Evolutionary conservation across 306 rosid species (phyloP), one percentile per base, ranked within the genome.

Genomic region (Betula pendula): DNA sequence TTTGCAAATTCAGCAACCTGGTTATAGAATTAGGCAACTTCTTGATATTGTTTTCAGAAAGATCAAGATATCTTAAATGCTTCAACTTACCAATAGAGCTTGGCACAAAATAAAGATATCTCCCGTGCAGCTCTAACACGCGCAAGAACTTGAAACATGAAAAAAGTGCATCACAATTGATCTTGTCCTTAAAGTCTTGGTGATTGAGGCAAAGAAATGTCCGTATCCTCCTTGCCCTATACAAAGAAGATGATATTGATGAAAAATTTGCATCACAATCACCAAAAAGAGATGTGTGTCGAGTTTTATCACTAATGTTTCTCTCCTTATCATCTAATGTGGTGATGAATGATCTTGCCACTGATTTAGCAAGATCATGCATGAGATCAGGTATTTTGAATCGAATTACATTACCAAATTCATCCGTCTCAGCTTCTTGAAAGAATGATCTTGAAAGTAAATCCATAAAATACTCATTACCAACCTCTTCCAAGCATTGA

Each of bases 371-470:
- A 6, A 77, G 19, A 27, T 70, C 76, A 45, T 51, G 62, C 27
- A 51, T 31, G 25, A 72, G 65, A 14, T 51, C 31, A 51, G 70
- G 76, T 65, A 70, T 78, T 71, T 78, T 71, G 33, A 49, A 71
- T 0, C 15, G 5, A 29, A 0, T 1, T 8, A 49, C 31, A 1
- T 17, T 19, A 42, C 55, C 49, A 6, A 0, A 70, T 4, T 11
- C 2, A 5, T 35, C 1, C 5, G 0, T 14, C 2, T 0, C 0
- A 0, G 42, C 29, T 24, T 70, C 14, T 31, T 56, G 48, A 27
- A 77, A 56, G 51, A 77, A 77, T 22, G 74, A 73, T 38, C 79
- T 66, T 3, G n/a, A 15, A 2, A 33, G 22, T 27, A 73, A 51
- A 25, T 25, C 40, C 74, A 42, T 27, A 45, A 73, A 79, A 44